phyloP scores from a whole-genome alignment of 495 filamentous ascomycete species.

The Daldinia bambusicola region DNA sequence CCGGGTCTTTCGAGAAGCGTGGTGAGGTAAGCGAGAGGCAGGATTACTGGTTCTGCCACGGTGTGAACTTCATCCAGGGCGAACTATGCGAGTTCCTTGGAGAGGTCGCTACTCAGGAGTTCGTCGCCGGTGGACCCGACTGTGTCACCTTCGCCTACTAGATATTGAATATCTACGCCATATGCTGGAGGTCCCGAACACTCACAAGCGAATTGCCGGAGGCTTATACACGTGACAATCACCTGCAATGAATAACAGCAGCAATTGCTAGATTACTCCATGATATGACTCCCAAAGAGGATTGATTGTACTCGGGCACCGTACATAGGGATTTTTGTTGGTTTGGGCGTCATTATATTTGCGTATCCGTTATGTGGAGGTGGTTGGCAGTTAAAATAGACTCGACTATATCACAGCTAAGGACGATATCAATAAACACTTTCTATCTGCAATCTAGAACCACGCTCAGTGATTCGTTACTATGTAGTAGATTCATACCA shows the following conservation, averaged over 20 bases:
- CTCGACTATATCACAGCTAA: not conserved
- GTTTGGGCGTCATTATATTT: not conserved
- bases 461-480: too few relatives aligned
- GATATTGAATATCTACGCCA: too few relatives aligned
- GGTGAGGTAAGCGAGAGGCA: slow-evolving; percentile 24
- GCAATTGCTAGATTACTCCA: not conserved
- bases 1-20: slow-evolving; percentile 45
- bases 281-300: not conserved
- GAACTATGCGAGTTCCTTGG: slow-evolving; percentile 48
- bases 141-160: slow-evolving; percentile 41
- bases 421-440: not conserved
- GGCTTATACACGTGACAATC: not conserved
- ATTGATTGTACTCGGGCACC: not conserved
- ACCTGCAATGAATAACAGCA: not conserved
- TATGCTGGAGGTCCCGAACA: not conserved
- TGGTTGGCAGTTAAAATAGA: not conserved
- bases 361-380: not conserved
- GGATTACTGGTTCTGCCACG: slow-evolving; percentile 48
- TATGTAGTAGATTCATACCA: too few relatives aligned
- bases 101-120: slow-evolving; percentile 31
- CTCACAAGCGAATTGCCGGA: not conserved
- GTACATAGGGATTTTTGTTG: not conserved
- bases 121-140: slow-evolving; percentile 30
- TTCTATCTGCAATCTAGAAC: not conserved
- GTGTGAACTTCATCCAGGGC: slow-evolving; percentile 47